These are phyloP conservation scores for Amaranthus palmeri DNA, from an alignment of 148 eudicot species.

Conservation along the genomic window DNA sequence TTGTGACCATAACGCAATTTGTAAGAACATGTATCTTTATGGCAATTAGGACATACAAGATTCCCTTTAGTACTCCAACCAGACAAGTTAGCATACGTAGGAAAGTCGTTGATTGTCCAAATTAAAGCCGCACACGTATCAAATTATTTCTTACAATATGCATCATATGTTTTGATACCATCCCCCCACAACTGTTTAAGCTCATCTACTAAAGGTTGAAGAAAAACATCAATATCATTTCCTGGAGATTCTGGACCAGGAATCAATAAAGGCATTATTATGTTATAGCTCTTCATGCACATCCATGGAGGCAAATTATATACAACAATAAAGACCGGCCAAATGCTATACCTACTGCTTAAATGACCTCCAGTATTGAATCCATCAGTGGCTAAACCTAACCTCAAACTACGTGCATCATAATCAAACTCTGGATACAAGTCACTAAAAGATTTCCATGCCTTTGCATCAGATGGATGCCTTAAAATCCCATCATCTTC, in stretches of 20 bases:
- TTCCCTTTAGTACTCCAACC: too few relatives aligned
- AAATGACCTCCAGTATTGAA: not conserved
- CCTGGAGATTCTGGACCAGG: not conserved
- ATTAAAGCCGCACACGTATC: too few relatives aligned
- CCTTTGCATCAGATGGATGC: not conserved
- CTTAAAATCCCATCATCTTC: not conserved
- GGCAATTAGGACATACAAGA: too few relatives aligned
- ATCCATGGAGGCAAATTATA: not conserved
- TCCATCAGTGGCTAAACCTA: not conserved
- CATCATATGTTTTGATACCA: too few relatives aligned
- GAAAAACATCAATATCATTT: too few relatives aligned
- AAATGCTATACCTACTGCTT: not conserved
- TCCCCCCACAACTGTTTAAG: too few relatives aligned
- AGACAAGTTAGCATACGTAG: too few relatives aligned
- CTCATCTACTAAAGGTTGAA: too few relatives aligned
- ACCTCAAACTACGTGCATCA: not conserved
- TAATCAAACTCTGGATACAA: not conserved
- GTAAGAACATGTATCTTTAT: too few relatives aligned
- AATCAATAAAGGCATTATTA: not conserved
- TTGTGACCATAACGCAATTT: too few relatives aligned
- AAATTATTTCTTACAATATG: too few relatives aligned
- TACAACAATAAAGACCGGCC: not conserved
- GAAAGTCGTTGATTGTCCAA: too few relatives aligned
- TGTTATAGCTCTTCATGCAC: constrained; percentile 8
- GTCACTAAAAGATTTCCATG: not conserved